A percentile compares a stretch with the other conserved stretches of the same genome.
Conservation (phyloP, 2,329 filamentous ascomycete genomes). For the Cryphonectria carpinicola region DNA sequence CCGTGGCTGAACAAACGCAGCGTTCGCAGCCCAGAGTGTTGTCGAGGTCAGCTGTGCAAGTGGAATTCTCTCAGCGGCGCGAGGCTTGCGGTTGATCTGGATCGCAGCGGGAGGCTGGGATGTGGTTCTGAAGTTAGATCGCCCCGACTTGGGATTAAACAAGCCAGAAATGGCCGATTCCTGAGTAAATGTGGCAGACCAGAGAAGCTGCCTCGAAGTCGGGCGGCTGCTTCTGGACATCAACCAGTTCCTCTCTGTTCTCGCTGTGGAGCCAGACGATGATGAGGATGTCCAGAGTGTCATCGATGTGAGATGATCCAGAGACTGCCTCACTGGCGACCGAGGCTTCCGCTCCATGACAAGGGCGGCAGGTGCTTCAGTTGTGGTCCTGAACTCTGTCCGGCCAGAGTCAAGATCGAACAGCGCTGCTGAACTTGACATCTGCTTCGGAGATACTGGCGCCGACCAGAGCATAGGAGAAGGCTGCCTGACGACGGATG, state of each 20-base stretch:
- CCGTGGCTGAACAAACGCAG: constrained; percentile 14
- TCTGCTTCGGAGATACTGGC: constrained; percentile 19
- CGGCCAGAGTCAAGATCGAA: constrained; percentile 33
- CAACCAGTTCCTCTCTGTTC: constrained; percentile 20
- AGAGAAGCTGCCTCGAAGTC: constrained; percentile 22
- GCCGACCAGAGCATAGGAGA: constrained; percentile 30
- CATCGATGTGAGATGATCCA: constrained; percentile 35
- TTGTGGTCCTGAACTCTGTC: constrained; percentile 35
- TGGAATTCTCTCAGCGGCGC: constrained; percentile 32
- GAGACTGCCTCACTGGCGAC: constrained; percentile 31
- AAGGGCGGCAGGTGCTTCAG: constrained; percentile 39
- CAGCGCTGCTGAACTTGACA: constrained; percentile 28
- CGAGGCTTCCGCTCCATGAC: constrained; percentile 37
- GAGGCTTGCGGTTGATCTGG: constrained; percentile 36
- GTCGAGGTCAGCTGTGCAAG: constrained; percentile 35
- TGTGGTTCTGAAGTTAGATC: constrained; percentile 36
- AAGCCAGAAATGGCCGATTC: constrained; percentile 31
- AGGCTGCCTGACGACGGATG: not conserved
- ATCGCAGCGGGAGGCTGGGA: constrained; percentile 40
- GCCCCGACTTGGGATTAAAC: constrained; percentile 33
- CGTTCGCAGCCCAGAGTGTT: constrained; percentile 34
- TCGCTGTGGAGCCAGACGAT: constrained; percentile 5
- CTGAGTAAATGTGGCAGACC: constrained; percentile 28
- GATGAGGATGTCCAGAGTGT: constrained; percentile 34
- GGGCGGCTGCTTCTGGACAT: not conserved